Base-by-base conservation (phyloP, 179 eudicot genomes). In the Dionaea muscipula region DNA sequence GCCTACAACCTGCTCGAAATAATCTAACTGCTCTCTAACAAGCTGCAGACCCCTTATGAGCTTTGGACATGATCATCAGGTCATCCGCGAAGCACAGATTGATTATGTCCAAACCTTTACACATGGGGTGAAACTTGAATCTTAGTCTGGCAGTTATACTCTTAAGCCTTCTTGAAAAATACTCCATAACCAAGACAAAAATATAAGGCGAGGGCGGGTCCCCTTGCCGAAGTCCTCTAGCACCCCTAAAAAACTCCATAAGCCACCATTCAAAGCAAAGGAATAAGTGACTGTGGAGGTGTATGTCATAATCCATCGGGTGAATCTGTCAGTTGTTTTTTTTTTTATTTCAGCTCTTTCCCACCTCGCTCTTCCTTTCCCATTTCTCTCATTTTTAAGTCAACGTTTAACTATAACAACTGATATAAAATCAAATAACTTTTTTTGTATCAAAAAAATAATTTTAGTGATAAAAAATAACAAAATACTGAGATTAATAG, bases 101-200 rank as follows among this genome's bases (percentile, higher is more conserved):
- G 5, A 0, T 11, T 4, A 31, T 31, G 10, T 12, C 16, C 7
- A 39, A 14, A 9, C 12, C 12, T 39, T 16, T 12, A 12, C 15
- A 12, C 17, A 6, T 39, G 7, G 43, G 43, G 12, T 39, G 43
- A 15, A 12, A 39, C n/a, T 14, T 12, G 12, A 39, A 39, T 16
- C 4, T 14, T 6, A 14, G 13, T 6, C 12, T 39, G 3, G 13
- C n/a, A 4, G 0, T 15, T 15, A 39, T 16, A 39, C n/a, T 4
- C 43, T 39, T 39, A 4, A 39, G 3, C 16, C 0, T 4, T 1
- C 50, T 6, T 0, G 31, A 11, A 0, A 56, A 17, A 35, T 56
- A 56, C 15, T 56, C 60, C 50, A 56, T 56, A 2, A 16, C 25
- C 1, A 56, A 15, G 0, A 26, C 38, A 43, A 56, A 56, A 3